Conservation (phyloP, 352 stramenopile genomes). For the Bremia lactucae region DNA sequence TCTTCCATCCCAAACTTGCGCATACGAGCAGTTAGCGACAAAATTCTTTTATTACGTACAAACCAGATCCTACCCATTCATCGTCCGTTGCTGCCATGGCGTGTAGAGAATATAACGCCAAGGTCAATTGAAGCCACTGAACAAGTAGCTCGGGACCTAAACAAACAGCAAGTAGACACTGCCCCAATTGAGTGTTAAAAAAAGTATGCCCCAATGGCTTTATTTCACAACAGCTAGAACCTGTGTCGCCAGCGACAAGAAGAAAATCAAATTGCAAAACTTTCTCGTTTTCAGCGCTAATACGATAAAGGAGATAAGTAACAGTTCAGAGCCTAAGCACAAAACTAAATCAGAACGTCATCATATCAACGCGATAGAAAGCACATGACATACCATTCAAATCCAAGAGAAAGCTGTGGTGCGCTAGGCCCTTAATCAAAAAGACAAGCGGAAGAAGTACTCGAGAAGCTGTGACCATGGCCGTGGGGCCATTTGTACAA, state of each 20-base stretch:
- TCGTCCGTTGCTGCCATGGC: slow-evolving; percentile 63
- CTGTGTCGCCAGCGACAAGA: slow-evolving; percentile 72
- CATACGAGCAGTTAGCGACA: no score
- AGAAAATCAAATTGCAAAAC: slow-evolving; percentile 73
- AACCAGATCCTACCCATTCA: slow-evolving; percentile 46
- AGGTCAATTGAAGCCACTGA: slow-evolving; percentile 72
- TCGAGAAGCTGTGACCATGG: slow-evolving; percentile 82
- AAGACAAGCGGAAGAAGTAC: slow-evolving; percentile 80
- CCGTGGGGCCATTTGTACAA: slow-evolving; percentile 67
- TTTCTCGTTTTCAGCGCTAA: slow-evolving; percentile 82
- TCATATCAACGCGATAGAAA: neutral
- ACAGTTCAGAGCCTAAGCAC: slow-evolving; percentile 55
- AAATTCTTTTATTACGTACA: no score
- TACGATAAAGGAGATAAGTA: slow-evolving; percentile 79
- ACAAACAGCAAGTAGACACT: slow-evolving; percentile 77
- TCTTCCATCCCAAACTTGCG: slow-evolving; percentile 51
- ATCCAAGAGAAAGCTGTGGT: slow-evolving; percentile 85
- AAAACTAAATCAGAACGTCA: slow-evolving; percentile 1
- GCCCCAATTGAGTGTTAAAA: slow-evolving; percentile 2
- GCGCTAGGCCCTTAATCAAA: slow-evolving; percentile 76
- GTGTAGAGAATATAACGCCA: slow-evolving; percentile 80
- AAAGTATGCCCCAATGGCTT: neutral
- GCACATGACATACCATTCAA: slow-evolving; percentile 54
- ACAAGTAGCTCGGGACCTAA: slow-evolving; percentile 71
- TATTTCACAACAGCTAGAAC: slow-evolving; percentile 10